These are phyloP conservation scores for Phymatotrichopsis omnivora DNA, from an alignment of 2,329 filamentous ascomycete genomes.

Conservation along the genomic window DNA sequence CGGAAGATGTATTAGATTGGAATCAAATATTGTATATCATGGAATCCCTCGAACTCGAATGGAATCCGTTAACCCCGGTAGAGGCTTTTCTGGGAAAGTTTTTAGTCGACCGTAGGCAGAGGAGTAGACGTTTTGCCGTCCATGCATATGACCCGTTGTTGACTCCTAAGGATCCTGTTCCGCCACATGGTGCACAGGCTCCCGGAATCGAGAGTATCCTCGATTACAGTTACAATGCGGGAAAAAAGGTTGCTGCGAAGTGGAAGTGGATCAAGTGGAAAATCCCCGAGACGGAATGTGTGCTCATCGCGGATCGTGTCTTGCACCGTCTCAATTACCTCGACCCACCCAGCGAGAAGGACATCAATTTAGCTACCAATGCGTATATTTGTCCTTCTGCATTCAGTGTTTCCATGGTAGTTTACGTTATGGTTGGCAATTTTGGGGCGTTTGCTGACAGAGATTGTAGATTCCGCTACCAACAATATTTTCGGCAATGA, in stretches of 20 bases:
- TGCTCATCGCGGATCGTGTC: constrained; percentile 64
- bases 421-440: constrained; percentile 32
- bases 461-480: constrained; percentile 51
- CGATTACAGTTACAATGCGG: constrained; percentile 73
- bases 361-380: constrained; percentile 41
- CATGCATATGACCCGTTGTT: constrained; percentile 47
- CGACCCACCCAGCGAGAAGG: constrained; percentile 51
- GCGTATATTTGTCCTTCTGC: constrained; percentile 70
- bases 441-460: constrained; percentile 24
- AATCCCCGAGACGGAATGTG: constrained; percentile 64
- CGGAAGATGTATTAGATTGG: constrained; percentile 50
- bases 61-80: constrained; percentile 39
- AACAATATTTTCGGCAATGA: constrained; percentile 61
- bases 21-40: constrained; percentile 40
- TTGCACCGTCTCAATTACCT: constrained; percentile 74
- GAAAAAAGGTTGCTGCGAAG: constrained; percentile 42
- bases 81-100: constrained; percentile 46
- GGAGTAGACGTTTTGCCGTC: constrained; percentile 52
- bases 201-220: constrained; percentile 56
- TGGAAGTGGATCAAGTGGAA: constrained; percentile 38
- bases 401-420: constrained; percentile 63
- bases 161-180: constrained; percentile 55
- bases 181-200: constrained; percentile 44
- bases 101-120: constrained; percentile 49
- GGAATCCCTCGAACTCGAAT: constrained; percentile 35